These are phyloP conservation scores for Oryza meridionalis DNA, from an alignment of 176 grass and related monocot species.

Conservation along the genomic window DNA sequence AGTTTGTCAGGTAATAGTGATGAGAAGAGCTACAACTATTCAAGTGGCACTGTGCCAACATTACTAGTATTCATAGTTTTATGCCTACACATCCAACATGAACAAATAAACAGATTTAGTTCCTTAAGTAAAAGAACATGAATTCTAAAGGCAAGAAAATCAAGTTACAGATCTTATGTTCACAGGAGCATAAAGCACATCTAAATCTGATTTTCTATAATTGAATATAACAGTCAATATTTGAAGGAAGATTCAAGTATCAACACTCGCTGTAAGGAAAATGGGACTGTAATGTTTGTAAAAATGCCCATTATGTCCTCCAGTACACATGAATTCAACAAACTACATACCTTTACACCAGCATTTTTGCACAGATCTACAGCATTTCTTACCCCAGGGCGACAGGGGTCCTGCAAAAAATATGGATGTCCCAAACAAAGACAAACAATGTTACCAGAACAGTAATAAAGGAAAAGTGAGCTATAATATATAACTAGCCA, in stretches of 20 bases:
- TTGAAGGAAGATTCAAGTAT: slow-evolving; percentile 15
- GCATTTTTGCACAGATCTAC: slow-evolving; percentile 73
- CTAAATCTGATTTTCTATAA: slow-evolving; percentile 21
- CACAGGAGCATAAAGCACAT: not conserved
- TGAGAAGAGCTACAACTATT: slow-evolving; percentile 4
- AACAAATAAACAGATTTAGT: slow-evolving; percentile 26
- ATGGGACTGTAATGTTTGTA: slow-evolving; percentile 35
- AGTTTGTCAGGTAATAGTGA: slow-evolving; percentile 25
- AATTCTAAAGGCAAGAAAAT: not conserved
- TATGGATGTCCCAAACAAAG: slow-evolving; percentile 39
- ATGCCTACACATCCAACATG: slow-evolving; percentile 2
- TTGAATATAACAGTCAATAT: not conserved
- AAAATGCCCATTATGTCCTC: not conserved
- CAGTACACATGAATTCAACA: slow-evolving; percentile 21
- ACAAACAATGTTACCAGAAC: not conserved
- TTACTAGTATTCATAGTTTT: not conserved
- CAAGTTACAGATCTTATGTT: not conserved
- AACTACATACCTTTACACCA: slow-evolving; percentile 72
- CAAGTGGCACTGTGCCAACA: not conserved
- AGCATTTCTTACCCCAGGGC: slow-evolving; percentile 81
- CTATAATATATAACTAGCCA: slow-evolving; percentile 13
- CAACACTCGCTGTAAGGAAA: slow-evolving; percentile 12
- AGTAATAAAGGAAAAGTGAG: slow-evolving; percentile 5
- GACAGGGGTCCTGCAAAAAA: slow-evolving; percentile 87
- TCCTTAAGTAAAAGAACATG: slow-evolving; percentile 25